Percentiles rank a stretch among this genome's conserved stretches.
Evolutionary conservation across 352 stramenopile species (phyloP).

Genomic region (Blastocystis sp.): DNA sequence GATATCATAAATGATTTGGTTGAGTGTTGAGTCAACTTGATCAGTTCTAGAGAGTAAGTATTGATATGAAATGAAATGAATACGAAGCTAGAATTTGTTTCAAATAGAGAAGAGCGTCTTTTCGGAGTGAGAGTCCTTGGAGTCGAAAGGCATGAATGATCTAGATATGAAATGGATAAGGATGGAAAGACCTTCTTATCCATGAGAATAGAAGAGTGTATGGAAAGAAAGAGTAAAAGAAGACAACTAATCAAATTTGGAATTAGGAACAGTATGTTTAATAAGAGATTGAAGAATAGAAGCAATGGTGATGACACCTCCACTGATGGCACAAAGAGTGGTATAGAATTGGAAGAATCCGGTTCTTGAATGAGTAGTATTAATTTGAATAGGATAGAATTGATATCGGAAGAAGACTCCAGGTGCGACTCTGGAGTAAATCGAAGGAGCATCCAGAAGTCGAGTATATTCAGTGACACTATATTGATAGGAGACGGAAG

Average conservation of each 20-base stretch:
- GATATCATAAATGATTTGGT: neutral
- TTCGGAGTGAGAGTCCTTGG: neutral
- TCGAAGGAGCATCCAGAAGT: neutral
- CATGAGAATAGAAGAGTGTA: neutral
- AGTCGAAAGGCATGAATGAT: neutral
- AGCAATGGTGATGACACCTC: constrained; percentile 1
- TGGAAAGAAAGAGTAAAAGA: neutral
- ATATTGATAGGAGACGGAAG: neutral
- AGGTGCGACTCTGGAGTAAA: neutral
- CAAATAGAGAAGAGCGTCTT: neutral
- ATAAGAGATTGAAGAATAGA: neutral
- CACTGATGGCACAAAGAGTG: neutral
- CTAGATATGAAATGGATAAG: neutral
- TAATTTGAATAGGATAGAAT: neutral
- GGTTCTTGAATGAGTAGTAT: neutral
- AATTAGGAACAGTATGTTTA: neutral
- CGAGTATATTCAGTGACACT: neutral
- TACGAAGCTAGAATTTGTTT: neutral
- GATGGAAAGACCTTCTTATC: neutral
- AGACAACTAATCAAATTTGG: neutral
- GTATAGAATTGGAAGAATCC: constrained; percentile 13
- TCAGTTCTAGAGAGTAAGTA: neutral
- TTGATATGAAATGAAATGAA: neutral
- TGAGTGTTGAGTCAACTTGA: neutral
- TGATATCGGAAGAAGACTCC: constrained; percentile 1